Base-by-base conservation (phyloP, 352 stramenopile species). In the Pythium brachiatum region DNA sequence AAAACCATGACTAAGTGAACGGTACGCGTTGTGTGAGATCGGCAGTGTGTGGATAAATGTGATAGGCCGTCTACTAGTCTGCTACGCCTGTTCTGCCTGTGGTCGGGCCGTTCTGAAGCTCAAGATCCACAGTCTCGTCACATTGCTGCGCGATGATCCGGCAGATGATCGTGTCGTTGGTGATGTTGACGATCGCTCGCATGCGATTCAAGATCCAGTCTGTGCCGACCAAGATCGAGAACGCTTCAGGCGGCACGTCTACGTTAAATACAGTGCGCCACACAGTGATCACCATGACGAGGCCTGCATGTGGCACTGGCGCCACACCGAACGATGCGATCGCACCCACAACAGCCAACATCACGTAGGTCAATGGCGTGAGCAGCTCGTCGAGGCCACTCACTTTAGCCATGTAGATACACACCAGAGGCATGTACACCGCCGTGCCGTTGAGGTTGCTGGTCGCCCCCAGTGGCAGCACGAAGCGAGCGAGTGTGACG, bases 281-380 rank as follows among this genome's bases (percentile, higher is more conserved):
- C 15, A 92, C 77, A 7, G 81, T 94, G 53, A 94, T 83, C 26
- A 86, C 74, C 79, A 91, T 90, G 25, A 90, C 83, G 20, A 94
- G 68, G 7, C 78, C 81, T 43, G 83, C 76, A 64, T 90, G 75
- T 15, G 85, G 83, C 41, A 94, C 81, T 21, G 83, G 83, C 46
- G 85, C 81, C 2, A 89, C 82, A 25, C 81, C 81, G 26, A 86
- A 85, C 9, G 80, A 92, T 27, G 76, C 73, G 56, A 94, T 87
- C 6, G 82, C 70, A 26, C 77, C 81, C 29, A 90, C 76, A 34
- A 90, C 64, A 8, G 66, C 79, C n/a, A 94, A 69, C 56, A 92
- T 67, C 15, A 89, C 57, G 60, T 81, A 90, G 21, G 70, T 78
- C 31, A 87, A 25, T 7, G 75, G 68, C 9, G 81, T 90, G n/a